Percentiles rank a stretch among this genome's conserved stretches.
phyloP scores from a whole-genome alignment of 352 stramenopile species.

The Globisporangium okanoganense region DNA sequence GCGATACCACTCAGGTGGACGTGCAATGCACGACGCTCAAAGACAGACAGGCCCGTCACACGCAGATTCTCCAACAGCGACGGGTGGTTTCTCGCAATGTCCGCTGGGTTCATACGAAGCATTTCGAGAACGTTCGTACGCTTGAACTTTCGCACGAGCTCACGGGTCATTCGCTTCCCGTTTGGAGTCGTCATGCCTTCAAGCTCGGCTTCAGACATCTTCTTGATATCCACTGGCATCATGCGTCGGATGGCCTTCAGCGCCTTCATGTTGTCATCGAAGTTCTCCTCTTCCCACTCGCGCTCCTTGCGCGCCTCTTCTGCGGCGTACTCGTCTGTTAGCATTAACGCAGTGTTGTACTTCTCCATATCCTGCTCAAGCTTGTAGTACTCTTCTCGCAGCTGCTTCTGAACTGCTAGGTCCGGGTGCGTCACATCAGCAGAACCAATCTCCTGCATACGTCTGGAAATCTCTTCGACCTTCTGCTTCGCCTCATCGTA shows the following conservation, averaged over 20 bases:
- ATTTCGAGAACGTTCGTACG: slow-evolving; percentile 90
- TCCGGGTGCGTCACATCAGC: slow-evolving; percentile 87
- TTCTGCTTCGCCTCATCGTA: slow-evolving; percentile 91
- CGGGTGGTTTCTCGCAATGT: slow-evolving; percentile 88
- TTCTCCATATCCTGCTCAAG: slow-evolving; percentile 94
- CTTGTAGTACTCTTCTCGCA: slow-evolving; percentile 92
- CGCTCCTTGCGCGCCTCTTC: slow-evolving; percentile 89
- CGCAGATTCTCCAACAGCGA: slow-evolving; percentile 89
- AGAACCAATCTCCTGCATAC: slow-evolving; percentile 91
- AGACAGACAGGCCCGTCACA: slow-evolving; percentile 89
- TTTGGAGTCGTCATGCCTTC: slow-evolving; percentile 62
- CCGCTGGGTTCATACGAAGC: slow-evolving; percentile 79
- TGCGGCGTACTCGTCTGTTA: slow-evolving; percentile 91
- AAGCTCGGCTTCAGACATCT: slow-evolving; percentile 87
- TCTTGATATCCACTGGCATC: slow-evolving; percentile 92
- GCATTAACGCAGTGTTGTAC: slow-evolving; percentile 89
- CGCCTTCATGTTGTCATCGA: slow-evolving; percentile 80
- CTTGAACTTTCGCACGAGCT: slow-evolving; percentile 90
- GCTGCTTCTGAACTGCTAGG: slow-evolving; percentile 67
- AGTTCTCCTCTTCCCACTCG: slow-evolving; percentile 91
- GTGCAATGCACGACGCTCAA: slow-evolving; percentile 86
- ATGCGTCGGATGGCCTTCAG: slow-evolving; percentile 87
- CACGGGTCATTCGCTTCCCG: slow-evolving; percentile 69
- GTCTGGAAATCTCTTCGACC: slow-evolving; percentile 86
- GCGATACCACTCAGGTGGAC: slow-evolving; percentile 84